Conservation (phyloP, 2,329 filamentous ascomycete genomes). For the Stylonectria norvegica region DNA sequence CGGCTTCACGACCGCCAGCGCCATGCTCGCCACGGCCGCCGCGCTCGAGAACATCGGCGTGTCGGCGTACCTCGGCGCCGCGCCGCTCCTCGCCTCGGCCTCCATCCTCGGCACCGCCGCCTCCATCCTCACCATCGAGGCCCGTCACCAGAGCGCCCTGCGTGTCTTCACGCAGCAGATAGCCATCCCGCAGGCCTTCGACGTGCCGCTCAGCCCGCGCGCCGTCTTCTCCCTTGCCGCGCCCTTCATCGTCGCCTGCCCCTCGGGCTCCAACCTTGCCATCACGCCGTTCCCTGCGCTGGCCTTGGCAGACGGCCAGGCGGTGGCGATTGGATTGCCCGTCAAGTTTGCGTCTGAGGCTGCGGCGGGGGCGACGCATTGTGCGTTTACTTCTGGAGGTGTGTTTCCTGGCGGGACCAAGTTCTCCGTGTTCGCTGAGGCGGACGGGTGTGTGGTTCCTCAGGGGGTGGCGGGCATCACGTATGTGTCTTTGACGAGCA, state of each 20-base stretch:
- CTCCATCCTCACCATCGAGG: slow-evolving; percentile 69
- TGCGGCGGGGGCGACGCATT: slow-evolving; percentile 52
- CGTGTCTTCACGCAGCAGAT: slow-evolving; percentile 55
- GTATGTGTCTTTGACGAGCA: slow-evolving; percentile 63
- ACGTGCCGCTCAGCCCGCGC: slow-evolving; percentile 64
- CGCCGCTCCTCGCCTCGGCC: slow-evolving; percentile 58
- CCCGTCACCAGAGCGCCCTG: slow-evolving; percentile 71
- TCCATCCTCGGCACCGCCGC: slow-evolving; percentile 63
- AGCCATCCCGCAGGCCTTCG: slow-evolving; percentile 66
- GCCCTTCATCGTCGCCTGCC: slow-evolving; percentile 69
- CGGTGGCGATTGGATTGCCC: slow-evolving; percentile 31
- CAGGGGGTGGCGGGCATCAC: slow-evolving; percentile 60
- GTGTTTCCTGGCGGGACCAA: slow-evolving; percentile 53
- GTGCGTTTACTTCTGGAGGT: slow-evolving; percentile 64
- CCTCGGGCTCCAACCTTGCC: slow-evolving; percentile 57
- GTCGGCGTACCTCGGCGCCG: slow-evolving; percentile 70
- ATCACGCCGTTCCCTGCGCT: slow-evolving; percentile 60
- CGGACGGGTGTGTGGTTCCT: slow-evolving; percentile 57
- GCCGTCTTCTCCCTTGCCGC: slow-evolving; percentile 72
- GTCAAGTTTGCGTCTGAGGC: slow-evolving; percentile 47
- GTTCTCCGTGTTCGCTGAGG: slow-evolving; percentile 54
- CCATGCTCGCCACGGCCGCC: slow-evolving; percentile 67
- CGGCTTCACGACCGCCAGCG: slow-evolving; percentile 59
- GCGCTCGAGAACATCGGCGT: slow-evolving; percentile 71
- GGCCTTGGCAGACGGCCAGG: slow-evolving; percentile 46